Evolutionary conservation across 371 early-diverging fungal species (phyloP).

Genomic region (Zopfochytrium polystomum): DNA sequence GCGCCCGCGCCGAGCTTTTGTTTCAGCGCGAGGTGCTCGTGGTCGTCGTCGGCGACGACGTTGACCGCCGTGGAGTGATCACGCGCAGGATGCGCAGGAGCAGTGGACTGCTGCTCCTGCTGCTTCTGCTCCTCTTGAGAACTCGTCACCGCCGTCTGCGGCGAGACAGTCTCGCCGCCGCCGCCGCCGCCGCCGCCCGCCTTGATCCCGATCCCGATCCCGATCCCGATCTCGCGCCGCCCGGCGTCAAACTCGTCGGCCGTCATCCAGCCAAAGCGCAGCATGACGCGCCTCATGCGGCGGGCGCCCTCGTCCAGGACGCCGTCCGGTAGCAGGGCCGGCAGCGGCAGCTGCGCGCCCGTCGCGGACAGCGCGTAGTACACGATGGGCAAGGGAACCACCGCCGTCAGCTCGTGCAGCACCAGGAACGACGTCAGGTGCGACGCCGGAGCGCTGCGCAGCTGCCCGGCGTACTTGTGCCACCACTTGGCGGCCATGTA

Average conservation of each 20-base stretch:
- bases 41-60: not conserved
- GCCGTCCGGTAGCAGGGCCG: slow-evolving; percentile 48
- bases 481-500: no score
- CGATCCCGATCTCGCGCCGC: no score
- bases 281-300: slow-evolving; percentile 32
- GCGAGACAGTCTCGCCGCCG: no score
- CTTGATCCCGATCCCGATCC: no score
- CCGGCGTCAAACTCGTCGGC: no score
- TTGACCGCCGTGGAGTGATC: not conserved
- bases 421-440: slow-evolving; percentile 77
- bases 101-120: not conserved
- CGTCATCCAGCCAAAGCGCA: slow-evolving; percentile 14
- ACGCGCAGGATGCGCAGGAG: no score
- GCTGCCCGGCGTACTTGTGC: not conserved
- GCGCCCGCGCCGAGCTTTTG: slow-evolving; percentile 9
- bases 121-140: not conserved
- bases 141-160: not conserved
- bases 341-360: slow-evolving; percentile 60
- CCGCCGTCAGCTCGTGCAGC: slow-evolving; percentile 86
- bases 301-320: slow-evolving; percentile 68
- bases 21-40: not conserved
- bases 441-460: slow-evolving; percentile 10
- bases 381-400: slow-evolving; percentile 72
- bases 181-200: no score
- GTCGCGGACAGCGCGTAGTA: slow-evolving; percentile 63